phyloP scores from a whole-genome alignment of 139 green algal species.

The Coelastrella sp. region DNA sequence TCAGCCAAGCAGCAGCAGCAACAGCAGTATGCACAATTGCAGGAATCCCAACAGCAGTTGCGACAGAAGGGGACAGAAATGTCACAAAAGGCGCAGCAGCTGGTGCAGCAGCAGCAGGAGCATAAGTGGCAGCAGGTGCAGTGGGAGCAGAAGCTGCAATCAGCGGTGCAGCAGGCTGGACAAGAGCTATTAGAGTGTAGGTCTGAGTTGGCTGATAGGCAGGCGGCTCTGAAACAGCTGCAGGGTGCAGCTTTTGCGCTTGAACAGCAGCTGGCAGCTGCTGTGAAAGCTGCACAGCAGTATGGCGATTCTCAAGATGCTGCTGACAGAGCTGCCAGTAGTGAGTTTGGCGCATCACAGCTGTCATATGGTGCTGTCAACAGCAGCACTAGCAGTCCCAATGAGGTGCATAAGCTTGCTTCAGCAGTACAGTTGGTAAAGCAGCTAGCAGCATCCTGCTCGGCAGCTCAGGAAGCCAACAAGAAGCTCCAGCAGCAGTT shows the following conservation, averaged over 20 bases:
- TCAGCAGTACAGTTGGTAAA: background rate
- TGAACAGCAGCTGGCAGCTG: conserved; percentile 17
- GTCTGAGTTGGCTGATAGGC: conserved; percentile 6
- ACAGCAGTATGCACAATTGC: background rate
- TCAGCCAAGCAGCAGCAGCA: conserved; percentile 11
- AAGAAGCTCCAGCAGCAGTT: conserved; percentile 15
- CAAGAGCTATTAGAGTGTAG: background rate
- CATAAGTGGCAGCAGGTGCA: conserved; percentile 18
- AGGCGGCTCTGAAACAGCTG: conserved; percentile 17
- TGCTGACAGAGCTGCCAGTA: background rate
- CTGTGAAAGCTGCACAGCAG: background rate
- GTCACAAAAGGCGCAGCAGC: conserved; percentile 8
- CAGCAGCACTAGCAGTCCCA: too few species aligned
- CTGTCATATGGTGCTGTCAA: too few species aligned
- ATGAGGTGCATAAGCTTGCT: background rate
- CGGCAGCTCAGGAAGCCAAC: background rate
- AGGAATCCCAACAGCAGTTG: background rate
- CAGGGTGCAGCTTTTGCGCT: background rate
- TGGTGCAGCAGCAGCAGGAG: conserved; percentile 31
- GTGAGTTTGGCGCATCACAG: background rate
- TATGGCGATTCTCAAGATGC: background rate
- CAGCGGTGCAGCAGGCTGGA: background rate
- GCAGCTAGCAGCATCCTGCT: background rate
- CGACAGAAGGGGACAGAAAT: conserved; percentile 1
- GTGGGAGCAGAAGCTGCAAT: background rate